Percentiles rank a stretch among this genome's conserved stretches.
Evolutionary conservation across 2,329 filamentous ascomycete genomes (phyloP).

Genomic region (Dactylellina cionopaga): DNA sequence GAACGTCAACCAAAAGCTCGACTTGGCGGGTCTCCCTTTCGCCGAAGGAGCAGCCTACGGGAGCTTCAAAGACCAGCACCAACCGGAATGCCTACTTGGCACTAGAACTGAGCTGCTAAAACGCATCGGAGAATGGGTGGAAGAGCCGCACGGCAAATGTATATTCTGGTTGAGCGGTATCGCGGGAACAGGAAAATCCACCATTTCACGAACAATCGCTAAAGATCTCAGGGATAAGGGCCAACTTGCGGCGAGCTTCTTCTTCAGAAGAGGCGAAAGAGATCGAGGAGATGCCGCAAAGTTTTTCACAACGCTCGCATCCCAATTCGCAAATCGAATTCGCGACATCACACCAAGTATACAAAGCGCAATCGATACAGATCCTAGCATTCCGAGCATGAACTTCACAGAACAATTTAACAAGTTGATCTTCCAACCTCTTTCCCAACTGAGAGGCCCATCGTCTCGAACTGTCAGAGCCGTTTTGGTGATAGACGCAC

Average conservation of each 20-base stretch:
- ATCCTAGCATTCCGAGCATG: conserved; percentile 51
- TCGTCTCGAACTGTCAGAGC: neutral
- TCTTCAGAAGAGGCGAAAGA: too few relatives aligned
- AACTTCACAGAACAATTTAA: conserved; percentile 61
- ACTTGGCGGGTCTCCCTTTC: neutral
- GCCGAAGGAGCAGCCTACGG: conserved; percentile 1
- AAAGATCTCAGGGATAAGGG: neutral
- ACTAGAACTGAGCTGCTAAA: neutral
- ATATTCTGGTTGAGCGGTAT: too few relatives aligned
- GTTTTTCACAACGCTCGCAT: too few relatives aligned
- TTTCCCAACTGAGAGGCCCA: conserved; percentile 52
- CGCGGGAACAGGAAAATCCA: too few relatives aligned
- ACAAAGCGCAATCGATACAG: conserved; percentile 7
- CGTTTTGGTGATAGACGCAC: conserved; percentile 57
- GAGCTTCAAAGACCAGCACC: conserved; percentile 1
- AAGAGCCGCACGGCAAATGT: too few relatives aligned
- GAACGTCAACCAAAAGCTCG: neutral
- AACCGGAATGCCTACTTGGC: neutral
- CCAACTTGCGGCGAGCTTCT: neutral
- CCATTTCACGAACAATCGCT: neutral
- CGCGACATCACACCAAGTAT: neutral
- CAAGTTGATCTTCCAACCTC: conserved; percentile 60
- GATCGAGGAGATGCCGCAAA: too few relatives aligned
- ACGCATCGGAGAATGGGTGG: neutral
- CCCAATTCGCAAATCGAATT: neutral